Evolutionary conservation across 768 basidiomycete species (phyloP), one percentile per base, ranked within the genome.

Genomic region (Amanita rimosa): DNA sequence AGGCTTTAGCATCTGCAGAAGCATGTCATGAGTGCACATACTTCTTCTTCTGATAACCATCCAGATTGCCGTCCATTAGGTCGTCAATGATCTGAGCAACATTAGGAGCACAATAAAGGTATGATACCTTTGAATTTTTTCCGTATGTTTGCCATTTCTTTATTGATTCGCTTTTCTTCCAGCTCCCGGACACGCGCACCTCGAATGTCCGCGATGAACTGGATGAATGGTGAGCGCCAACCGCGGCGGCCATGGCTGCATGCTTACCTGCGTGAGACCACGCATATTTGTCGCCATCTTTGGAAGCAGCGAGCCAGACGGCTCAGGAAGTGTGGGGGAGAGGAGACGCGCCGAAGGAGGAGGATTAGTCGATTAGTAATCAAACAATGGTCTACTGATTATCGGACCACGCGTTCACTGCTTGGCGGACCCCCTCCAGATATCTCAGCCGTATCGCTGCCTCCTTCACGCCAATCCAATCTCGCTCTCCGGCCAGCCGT

Each of bases 121-220:
- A 45, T 34, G 31, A 29, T 42, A 87, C 93, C 91, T 76, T 97
- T 97, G 74, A 99, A 98, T 66, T 95, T 92, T 74, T 96, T 95
- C 52, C 96, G 75, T 54, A 99, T 99, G 59, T 99, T 97, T 0
- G 96, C 96, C 96, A 99, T 98, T 69, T 99, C 96, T 67, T 97
- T 94, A 70, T 99, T 99, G 57, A 99, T 96, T 48, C 96, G 74
- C 68, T 97, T 98, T 75, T 98, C 95, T 62, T 99, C 96, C 46
- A 98, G 69, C 64, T 99, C 96, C 48, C 95, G 81, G 17, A 98
- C 94, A 50, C 95, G 74, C 44, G 95, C 95, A 44, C 96, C 93
- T 49, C 96, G 86, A 60, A 99, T 89, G 67, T 99, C 96, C 63
- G 95, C 94, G 64, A 99, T 99, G 75, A 98, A 96, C 93, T 96